Evolutionary conservation across 768 basidiomycete species (phyloP).

Genomic region (Phanerochaete sordida): DNA sequence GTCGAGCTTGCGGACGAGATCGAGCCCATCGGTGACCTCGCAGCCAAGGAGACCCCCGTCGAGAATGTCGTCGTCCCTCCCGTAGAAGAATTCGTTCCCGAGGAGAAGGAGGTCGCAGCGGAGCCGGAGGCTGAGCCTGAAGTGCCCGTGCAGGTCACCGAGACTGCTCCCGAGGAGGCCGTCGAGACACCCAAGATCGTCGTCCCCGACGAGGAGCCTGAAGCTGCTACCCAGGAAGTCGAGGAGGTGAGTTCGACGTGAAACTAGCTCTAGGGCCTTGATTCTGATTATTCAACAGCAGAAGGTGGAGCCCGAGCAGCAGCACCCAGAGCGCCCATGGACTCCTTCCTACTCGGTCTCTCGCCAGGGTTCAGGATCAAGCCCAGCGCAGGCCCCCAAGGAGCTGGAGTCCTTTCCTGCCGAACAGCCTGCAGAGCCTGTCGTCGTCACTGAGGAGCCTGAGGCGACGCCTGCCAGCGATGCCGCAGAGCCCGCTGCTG

Average conservation of each 20-base stretch:
- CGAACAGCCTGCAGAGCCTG: not conserved
- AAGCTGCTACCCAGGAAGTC: not conserved
- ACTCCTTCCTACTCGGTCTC: slow-evolving; percentile 26
- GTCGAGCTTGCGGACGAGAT: slow-evolving; percentile 1
- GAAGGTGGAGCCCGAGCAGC: not conserved
- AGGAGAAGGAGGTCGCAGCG: not conserved
- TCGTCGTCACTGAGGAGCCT: slow-evolving; percentile 1
- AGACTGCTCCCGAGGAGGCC: not conserved
- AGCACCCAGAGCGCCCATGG: slow-evolving; percentile 12
- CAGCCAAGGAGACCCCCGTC: not conserved
- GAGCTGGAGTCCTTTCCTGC: not conserved
- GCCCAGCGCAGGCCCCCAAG: not conserved
- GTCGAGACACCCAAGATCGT: slow-evolving; percentile 3
- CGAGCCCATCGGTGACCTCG: slow-evolving; percentile 5
- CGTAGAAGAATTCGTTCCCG: slow-evolving; percentile 6
- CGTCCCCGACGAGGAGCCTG: not conserved
- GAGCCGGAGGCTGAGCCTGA: slow-evolving; percentile 2
- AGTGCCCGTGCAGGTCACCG: not conserved
- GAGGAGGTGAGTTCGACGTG: not conserved
- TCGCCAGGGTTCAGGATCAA: slow-evolving; percentile 13
- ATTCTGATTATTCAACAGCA: not conserved
- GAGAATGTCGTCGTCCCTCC: slow-evolving; percentile 1
- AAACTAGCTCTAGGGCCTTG: not conserved
- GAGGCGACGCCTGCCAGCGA: not conserved
- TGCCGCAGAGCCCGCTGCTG: not conserved